Percentiles rank a stretch among this genome's conserved stretches.
Evolutionary conservation across 2,329 filamentous ascomycete genomes (phyloP).

Genomic region (Periglandula ipomoeae): DNA sequence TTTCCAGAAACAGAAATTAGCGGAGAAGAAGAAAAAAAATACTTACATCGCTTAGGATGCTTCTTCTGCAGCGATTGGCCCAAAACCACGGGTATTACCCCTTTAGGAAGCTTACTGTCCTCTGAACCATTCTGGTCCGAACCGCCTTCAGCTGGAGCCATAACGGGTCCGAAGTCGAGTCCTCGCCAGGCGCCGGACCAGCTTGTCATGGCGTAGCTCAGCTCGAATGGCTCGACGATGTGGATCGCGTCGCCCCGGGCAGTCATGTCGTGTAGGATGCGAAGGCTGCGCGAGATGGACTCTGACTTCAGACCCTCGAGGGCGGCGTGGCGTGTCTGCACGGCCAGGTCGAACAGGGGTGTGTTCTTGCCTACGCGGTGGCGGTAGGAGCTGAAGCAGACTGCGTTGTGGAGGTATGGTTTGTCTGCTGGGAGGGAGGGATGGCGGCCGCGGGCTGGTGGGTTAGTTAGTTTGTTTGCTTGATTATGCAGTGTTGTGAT

Average conservation of each 20-base stretch:
- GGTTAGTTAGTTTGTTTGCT: background rate
- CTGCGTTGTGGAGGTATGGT: constrained; percentile 14
- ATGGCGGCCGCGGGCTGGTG: constrained; percentile 11
- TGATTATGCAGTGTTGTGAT: background rate
- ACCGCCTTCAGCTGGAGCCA: background rate
- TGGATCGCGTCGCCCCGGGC: constrained; percentile 4
- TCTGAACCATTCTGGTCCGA: background rate
- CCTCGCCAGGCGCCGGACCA: constrained; percentile 13
- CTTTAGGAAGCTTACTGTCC: background rate
- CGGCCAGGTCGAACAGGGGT: constrained; percentile 11
- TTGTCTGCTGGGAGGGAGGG: constrained; percentile 6
- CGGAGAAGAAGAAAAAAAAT: too few relatives aligned
- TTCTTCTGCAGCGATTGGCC: constrained; percentile 10
- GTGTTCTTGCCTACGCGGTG: constrained; percentile 8
- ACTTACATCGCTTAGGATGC: constrained; percentile 8
- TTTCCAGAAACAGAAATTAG: too few relatives aligned
- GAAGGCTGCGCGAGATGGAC: constrained; percentile 7
- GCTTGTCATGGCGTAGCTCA: constrained; percentile 10
- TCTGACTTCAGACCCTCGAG: constrained; percentile 18
- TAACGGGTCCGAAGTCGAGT: constrained; percentile 10
- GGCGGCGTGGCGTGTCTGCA: constrained; percentile 9
- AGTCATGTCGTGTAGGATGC: constrained; percentile 8
- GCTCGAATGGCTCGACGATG: constrained; percentile 12
- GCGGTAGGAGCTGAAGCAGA: constrained; percentile 6
- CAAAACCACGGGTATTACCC: constrained; percentile 7